Conservation (phyloP, 441 rosid genomes). For the Corymbia calophylla region DNA sequence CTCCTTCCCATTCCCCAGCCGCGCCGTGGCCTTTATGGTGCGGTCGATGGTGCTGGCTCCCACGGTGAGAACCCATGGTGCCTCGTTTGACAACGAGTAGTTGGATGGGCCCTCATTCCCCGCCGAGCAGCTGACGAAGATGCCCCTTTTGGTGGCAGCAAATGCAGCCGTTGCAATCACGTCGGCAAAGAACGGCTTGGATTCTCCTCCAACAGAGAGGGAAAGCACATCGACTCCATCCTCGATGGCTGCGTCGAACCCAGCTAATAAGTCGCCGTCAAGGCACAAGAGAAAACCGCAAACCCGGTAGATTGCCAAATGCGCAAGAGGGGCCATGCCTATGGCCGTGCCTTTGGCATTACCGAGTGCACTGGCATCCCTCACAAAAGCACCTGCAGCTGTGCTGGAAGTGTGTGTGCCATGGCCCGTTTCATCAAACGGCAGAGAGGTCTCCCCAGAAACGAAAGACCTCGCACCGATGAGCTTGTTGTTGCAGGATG, state of each 20-base stretch:
- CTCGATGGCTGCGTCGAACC: background rate
- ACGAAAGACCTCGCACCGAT: background rate
- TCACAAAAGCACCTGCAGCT: no score
- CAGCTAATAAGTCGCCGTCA: background rate
- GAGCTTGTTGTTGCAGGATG: background rate
- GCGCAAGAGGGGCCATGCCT: background rate
- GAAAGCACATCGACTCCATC: background rate
- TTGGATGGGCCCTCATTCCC: background rate
- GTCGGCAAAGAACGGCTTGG: background rate
- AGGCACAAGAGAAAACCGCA: background rate
- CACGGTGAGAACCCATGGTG: background rate
- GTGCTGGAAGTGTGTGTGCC: background rate
- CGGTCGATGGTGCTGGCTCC: background rate
- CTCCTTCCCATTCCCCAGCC: background rate
- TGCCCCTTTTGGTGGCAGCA: background rate
- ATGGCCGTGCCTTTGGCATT: no score
- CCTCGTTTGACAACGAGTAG: background rate
- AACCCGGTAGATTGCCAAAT: background rate
- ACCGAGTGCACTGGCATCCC: no score
- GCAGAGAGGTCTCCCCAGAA: accelerated
- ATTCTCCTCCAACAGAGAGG: background rate
- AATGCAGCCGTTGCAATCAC: background rate
- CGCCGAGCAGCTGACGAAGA: background rate
- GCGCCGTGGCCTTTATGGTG: background rate
- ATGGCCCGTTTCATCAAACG: background rate